These are phyloP conservation scores for Sphagnum tenellum DNA, from an alignment of 225 moss, liverwort and hornwort genomes.

Conservation along the genomic window DNA sequence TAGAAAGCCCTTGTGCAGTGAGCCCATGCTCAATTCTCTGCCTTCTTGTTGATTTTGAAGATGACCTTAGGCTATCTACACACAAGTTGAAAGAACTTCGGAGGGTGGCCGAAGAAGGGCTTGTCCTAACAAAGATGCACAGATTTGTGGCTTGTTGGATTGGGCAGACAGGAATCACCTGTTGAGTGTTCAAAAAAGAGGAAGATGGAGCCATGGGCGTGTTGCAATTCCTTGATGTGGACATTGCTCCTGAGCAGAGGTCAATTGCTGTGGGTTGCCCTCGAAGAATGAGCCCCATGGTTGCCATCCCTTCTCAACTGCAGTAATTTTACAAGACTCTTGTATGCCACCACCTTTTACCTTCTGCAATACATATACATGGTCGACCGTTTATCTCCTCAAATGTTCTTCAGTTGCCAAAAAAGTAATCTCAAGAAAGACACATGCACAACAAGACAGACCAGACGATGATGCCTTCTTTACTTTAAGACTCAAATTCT, in stretches of 20 bases:
- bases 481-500: too few relatives aligned
- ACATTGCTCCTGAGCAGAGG: constrained; percentile 28
- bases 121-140: constrained; percentile 4
- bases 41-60: constrained; percentile 3
- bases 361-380: too few relatives aligned
- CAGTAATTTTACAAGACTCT: too few relatives aligned
- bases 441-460: too few relatives aligned
- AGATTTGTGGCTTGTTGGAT: constrained; percentile 7
- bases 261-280: constrained; percentile 26
- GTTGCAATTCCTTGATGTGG: constrained; percentile 27
- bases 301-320: constrained; percentile 27
- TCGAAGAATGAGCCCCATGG: constrained; percentile 37
- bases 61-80: constrained; percentile 14
- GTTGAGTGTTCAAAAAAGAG: constrained; percentile 1
- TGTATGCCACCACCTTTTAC: too few relatives aligned
- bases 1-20: constrained; percentile 45
- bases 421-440: too few relatives aligned
- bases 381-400: too few relatives aligned
- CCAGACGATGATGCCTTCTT: too few relatives aligned
- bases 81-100: constrained; percentile 6
- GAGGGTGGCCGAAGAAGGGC: constrained; percentile 17
- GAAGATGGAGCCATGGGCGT: constrained; percentile 16
- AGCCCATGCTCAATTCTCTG: constrained; percentile 25
- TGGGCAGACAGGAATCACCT: constrained; percentile 7
- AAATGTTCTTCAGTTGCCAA: too few relatives aligned